Evolutionary conservation across 2,329 filamentous ascomycete species (phyloP).

Genomic region (Tolypocladium guangdongense): DNA sequence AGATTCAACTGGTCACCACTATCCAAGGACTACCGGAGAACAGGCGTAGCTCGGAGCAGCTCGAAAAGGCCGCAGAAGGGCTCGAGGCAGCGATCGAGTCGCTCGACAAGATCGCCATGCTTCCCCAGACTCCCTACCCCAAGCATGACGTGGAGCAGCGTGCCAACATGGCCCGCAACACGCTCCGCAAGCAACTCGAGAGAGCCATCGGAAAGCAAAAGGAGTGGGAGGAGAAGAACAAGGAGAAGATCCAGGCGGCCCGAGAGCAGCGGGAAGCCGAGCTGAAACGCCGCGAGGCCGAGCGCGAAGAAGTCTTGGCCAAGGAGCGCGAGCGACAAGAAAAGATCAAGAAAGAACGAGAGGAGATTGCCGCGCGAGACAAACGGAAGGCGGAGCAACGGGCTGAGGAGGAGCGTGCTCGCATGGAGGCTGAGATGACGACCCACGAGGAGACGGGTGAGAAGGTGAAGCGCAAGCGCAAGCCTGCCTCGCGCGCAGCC

Average conservation of each 20-base stretch:
- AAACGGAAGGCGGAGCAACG: conserved; percentile 59
- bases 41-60: conserved; percentile 66
- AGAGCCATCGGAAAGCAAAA: conserved; percentile 73
- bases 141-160: conserved; percentile 85
- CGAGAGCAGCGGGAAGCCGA: conserved; percentile 73
- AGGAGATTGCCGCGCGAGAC: conserved; percentile 67
- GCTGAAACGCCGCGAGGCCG: conserved; percentile 65
- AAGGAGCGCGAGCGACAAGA: conserved; percentile 63
- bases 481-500: conserved; percentile 26
- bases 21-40: conserved; percentile 66
- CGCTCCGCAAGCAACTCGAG: conserved; percentile 84
- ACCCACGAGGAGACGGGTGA: conserved; percentile 76
- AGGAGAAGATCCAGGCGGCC: conserved; percentile 73
- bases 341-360: conserved; percentile 77
- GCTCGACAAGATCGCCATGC: conserved; percentile 50
- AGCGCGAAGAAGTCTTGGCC: conserved; percentile 55
- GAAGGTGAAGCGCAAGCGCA: conserved; percentile 68
- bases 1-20: conserved; percentile 81
- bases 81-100: conserved; percentile 77
- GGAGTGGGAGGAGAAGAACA: conserved; percentile 89
- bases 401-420: conserved; percentile 21
- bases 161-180: conserved; percentile 94
- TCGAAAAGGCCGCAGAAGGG: conserved; percentile 68
- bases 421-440: conserved; percentile 62
- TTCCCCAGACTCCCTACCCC: conserved; percentile 71